Conservation (phyloP, 1,139 yeast genomes). For the Sugiyamaella grinbergsii region DNA sequence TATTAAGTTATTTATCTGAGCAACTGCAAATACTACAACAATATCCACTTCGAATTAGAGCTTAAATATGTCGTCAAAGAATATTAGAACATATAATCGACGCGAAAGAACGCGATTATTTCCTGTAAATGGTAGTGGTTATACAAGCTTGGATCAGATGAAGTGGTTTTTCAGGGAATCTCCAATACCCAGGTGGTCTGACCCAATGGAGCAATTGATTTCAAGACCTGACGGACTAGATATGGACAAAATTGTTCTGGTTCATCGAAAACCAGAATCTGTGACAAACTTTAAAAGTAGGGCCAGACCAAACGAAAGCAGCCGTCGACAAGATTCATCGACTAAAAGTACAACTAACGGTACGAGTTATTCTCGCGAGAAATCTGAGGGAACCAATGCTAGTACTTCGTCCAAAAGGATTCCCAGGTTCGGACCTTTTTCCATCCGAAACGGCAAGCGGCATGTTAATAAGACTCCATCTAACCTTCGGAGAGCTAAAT, state of each 20-base stretch:
- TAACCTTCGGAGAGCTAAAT: neutral
- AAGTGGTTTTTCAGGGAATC: constrained; percentile 14
- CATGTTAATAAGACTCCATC: neutral
- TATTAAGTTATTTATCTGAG: too few species aligned
- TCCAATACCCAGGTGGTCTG: constrained; percentile 16
- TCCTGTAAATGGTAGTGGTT: constrained; percentile 8
- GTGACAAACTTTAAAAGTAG: neutral
- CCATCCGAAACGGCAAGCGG: neutral
- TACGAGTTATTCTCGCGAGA: too few species aligned
- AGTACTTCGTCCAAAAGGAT: neutral
- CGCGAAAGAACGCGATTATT: constrained; percentile 15
- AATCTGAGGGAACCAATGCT: too few species aligned
- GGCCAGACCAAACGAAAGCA: too few species aligned
- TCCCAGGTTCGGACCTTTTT: neutral
- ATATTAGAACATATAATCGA: constrained; percentile 8
- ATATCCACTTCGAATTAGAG: too few species aligned
- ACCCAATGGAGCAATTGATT: constrained; percentile 9
- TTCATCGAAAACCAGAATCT: constrained; percentile 3
- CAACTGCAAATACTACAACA: too few species aligned
- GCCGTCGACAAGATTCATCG: too few species aligned
- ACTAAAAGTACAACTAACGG: too few species aligned
- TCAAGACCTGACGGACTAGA: constrained; percentile 8
- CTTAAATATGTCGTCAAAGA: neutral
- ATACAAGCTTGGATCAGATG: constrained; percentile 12
- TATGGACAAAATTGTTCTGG: constrained; percentile 22